Conservation (phyloP, 257 asterid species). For the Scutellaria baicalensis region DNA sequence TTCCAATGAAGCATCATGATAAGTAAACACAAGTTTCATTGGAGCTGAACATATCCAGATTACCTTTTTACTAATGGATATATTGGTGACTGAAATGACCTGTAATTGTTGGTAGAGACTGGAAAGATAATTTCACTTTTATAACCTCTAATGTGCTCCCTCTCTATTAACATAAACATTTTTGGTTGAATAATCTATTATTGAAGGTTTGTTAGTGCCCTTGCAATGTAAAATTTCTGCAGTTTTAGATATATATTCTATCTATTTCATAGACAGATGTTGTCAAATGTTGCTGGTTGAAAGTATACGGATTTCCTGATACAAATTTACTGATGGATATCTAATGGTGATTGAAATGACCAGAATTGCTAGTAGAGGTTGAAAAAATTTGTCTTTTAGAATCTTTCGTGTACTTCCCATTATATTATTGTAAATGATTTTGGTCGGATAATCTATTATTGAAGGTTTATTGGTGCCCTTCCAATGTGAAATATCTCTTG, state of each 20-base stretch:
- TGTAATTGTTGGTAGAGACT: not conserved
- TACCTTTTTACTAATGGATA: not conserved
- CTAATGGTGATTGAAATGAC: not conserved
- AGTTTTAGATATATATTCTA: not conserved
- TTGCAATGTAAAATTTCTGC: not conserved
- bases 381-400: not conserved
- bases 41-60: not conserved
- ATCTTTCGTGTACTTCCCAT: not conserved
- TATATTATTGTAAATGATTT: not conserved
- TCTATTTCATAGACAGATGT: too few relatives aligned
- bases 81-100: not conserved
- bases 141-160: not conserved
- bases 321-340: not conserved
- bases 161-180: not conserved
- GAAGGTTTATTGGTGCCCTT: not conserved
- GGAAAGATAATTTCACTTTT: not conserved
- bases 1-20: not conserved
- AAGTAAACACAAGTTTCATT: not conserved
- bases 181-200: not conserved
- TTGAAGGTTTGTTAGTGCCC: not conserved
- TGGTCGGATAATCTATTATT: not conserved
- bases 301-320: not conserved
- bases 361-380: not conserved
- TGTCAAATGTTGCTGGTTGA: not conserved
- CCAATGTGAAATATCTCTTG: not conserved